These are phyloP conservation scores for Pythium diclinum DNA, from an alignment of 352 stramenopile species.

Conservation along the genomic window DNA sequence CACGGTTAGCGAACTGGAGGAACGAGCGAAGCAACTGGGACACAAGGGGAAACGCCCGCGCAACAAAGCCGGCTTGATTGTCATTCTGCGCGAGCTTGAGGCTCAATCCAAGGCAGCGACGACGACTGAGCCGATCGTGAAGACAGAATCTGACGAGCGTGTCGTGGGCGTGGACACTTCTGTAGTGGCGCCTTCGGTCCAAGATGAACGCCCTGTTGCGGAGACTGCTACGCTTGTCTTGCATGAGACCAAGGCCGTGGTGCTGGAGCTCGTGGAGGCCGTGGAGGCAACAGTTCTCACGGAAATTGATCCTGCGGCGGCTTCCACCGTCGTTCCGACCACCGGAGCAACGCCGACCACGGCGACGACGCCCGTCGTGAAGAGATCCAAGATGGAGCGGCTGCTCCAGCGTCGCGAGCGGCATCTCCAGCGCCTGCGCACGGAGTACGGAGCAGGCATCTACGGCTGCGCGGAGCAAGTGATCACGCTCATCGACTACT, in stretches of 20 bases:
- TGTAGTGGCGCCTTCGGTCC: neutral
- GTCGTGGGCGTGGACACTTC: neutral
- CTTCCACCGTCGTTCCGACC: neutral
- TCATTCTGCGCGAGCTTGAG: neutral
- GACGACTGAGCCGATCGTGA: neutral
- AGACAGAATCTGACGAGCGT: neutral
- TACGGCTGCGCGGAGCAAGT: slow-evolving; percentile 68
- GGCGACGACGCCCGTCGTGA: neutral
- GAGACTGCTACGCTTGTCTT: neutral
- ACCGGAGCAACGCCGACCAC: too few species aligned
- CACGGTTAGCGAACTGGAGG: neutral
- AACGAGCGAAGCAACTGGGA: neutral
- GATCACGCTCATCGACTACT: slow-evolving; percentile 81
- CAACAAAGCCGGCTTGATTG: neutral
- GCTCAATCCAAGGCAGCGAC: neutral
- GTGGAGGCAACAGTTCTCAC: neutral
- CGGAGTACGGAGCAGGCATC: slow-evolving; percentile 58
- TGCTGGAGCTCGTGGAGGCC: neutral
- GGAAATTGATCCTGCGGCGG: neutral
- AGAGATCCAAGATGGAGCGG: neutral
- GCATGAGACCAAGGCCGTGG: neutral
- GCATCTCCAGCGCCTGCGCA: slow-evolving; percentile 43
- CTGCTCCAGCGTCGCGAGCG: slow-evolving; percentile 21
- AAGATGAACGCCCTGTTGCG: neutral
- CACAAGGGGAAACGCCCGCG: neutral